Evolutionary conservation across 805 yeast genomes (phyloP).

Genomic region (Kockiozyma suomiensis): DNA sequence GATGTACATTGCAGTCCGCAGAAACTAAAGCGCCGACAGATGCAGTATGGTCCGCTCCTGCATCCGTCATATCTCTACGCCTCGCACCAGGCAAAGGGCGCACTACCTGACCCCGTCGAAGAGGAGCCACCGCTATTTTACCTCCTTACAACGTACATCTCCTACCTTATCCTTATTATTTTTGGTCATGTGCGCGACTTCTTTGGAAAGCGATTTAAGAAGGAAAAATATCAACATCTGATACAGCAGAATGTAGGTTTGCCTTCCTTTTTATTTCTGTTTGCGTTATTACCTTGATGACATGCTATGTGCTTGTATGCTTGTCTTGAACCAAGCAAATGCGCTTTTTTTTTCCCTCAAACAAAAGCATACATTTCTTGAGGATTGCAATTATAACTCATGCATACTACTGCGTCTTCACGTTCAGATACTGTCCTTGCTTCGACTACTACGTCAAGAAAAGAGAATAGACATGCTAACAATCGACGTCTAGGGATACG

Average conservation of each 20-base stretch:
- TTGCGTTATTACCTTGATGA: too few species aligned
- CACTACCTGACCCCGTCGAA: slow-evolving; percentile 46
- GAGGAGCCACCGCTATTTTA: slow-evolving; percentile 89
- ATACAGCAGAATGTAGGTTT: slow-evolving; percentile 58
- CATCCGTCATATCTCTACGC: slow-evolving; percentile 29
- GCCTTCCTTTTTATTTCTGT: neutral
- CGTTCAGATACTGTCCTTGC: too few species aligned
- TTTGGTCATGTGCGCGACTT: slow-evolving; percentile 91
- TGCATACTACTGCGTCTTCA: neutral
- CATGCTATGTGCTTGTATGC: too few species aligned
- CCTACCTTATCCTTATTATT: slow-evolving; percentile 79
- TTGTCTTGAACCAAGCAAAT: too few species aligned
- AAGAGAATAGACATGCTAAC: too few species aligned
- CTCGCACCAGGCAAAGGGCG: slow-evolving; percentile 37
- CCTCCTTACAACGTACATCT: slow-evolving; percentile 78
- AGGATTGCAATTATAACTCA: too few species aligned
- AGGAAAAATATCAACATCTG: slow-evolving; percentile 64
- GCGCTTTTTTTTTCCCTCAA: too few species aligned
- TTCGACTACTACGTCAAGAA: too few species aligned
- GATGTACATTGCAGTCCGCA: slow-evolving; percentile 9
- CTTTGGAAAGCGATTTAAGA: slow-evolving; percentile 73
- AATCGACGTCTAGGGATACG: slow-evolving; percentile 60
- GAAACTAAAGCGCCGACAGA: slow-evolving; percentile 11
- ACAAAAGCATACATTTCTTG: too few species aligned
- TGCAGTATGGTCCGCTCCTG: slow-evolving; percentile 31